Base-by-base conservation (phyloP, 352 stramenopile species). In the Phytophthora niederhauseri region DNA sequence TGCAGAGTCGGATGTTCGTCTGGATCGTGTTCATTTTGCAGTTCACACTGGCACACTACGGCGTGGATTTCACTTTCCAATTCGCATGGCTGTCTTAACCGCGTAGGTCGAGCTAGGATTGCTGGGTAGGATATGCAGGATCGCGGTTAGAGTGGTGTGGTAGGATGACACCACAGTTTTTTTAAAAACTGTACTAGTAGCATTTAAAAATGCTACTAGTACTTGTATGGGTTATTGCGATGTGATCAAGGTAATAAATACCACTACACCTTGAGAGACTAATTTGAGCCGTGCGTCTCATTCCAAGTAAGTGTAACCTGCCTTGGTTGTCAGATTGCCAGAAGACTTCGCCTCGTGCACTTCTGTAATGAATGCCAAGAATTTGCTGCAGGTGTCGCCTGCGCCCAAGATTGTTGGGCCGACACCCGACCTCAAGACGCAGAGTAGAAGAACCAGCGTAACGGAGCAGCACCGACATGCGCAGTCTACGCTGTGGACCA, bases 21-120 rank as follows among this genome's bases (percentile, higher is more conserved):
- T 77, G 73, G 69, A 60, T 76, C 11, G 43, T 76, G 1, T 66
- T 68, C 26, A 58, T 78, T 15, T 17, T 75, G 0, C 70, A 76
- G 49, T 56, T 69, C 30, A 74, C 69, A 0, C 20, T 78, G 14
- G 19, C 58, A 2, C 58, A 78, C 36, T 64, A 66, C n/a, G 65
- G 64, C 2, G 55, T 66, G 2, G 62, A 71, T 19, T 75, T 72
- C 48, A 61, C 51, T 0, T 72, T 72, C 24, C 43, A 28, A 8
- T 72, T 76, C 46, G 36, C 15, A 0, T 72, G 64, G 68, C 12
- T 74, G 2, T 6, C 34, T 1, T 31, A 64, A 9, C 31, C 31
- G 31, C 5, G 36, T 19, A 45, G 12, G 12, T n/a, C 36, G 3
- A 43, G 4, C 12, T 22, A 28, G n/a, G n/a, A 28, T 28, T n/a